Evolutionary conservation across 2,329 filamentous ascomycete genomes (phyloP).

Genomic region (Botryosphaeria dothidea): DNA sequence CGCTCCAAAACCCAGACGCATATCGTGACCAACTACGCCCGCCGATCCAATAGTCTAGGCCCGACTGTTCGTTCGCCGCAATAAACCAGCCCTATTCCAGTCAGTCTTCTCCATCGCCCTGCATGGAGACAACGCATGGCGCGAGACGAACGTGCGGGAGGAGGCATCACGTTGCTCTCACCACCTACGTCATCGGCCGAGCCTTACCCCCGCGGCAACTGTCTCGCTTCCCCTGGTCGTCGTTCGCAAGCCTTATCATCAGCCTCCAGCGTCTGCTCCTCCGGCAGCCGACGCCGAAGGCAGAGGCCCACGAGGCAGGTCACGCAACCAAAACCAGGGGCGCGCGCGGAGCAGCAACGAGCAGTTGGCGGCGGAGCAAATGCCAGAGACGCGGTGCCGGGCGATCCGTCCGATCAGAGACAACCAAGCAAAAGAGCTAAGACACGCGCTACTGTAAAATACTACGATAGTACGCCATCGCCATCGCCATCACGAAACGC

Average conservation of each 20-base stretch:
- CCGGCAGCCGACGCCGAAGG: not conserved
- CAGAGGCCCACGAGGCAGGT: not conserved
- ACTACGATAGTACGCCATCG: not conserved
- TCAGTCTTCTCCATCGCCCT: not conserved
- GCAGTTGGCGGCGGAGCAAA: not conserved
- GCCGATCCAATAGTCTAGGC: conserved; percentile 10
- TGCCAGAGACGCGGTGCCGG: not conserved
- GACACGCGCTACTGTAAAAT: no score
- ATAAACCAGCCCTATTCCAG: not conserved
- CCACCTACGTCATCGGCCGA: conserved; percentile 12
- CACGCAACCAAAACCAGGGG: not conserved
- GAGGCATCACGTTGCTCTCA: not conserved
- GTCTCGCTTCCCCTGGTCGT: not conserved
- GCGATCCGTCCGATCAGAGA: not conserved
- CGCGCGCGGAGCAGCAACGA: not conserved
- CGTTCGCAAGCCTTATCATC: not conserved
- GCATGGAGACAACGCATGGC: not conserved
- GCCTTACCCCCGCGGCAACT: no score
- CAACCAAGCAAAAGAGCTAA: not conserved
- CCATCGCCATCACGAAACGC: not conserved
- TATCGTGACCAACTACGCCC: not conserved
- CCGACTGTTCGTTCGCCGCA: not conserved
- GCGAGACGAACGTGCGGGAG: not conserved
- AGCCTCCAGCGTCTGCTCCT: not conserved
- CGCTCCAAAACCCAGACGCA: not conserved